These are phyloP conservation scores for Xerocomus alliaceus DNA, from an alignment of 1,284 basidiomycete genomes.

Conservation along the genomic window DNA sequence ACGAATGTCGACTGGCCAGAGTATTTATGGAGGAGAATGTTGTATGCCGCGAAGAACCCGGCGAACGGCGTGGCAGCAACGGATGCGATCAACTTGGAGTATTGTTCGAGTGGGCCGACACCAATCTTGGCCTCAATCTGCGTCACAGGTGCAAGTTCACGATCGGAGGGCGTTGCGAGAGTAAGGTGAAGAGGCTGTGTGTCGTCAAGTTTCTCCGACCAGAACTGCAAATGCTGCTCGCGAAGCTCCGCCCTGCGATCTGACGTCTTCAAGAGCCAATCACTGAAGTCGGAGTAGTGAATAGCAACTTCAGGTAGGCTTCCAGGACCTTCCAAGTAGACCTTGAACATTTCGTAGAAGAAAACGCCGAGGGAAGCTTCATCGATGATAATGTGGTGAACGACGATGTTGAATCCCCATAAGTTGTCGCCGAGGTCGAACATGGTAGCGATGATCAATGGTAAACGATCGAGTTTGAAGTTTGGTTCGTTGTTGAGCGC, in stretches of 20 bases:
- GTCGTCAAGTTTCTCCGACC: slow-evolving; percentile 28
- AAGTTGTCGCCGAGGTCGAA: slow-evolving; percentile 30
- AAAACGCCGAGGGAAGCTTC: slow-evolving; percentile 36
- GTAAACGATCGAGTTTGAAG: slow-evolving; percentile 32
- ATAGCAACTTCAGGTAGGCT: slow-evolving; percentile 31
- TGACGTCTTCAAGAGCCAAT: slow-evolving; percentile 36
- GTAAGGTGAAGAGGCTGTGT: slow-evolving; percentile 36
- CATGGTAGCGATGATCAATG: slow-evolving; percentile 29
- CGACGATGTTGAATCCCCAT: slow-evolving; percentile 35
- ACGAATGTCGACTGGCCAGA: slow-evolving; percentile 32
- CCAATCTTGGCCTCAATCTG: slow-evolving; percentile 35
- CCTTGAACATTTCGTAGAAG: slow-evolving; percentile 37
- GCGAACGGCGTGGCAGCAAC: slow-evolving; percentile 29
- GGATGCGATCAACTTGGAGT: slow-evolving; percentile 22
- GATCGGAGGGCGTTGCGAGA: slow-evolving; percentile 34
- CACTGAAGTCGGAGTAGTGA: slow-evolving; percentile 39
- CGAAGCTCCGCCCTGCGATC: slow-evolving; percentile 32
- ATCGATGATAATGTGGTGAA: slow-evolving; percentile 38
- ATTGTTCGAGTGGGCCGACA: slow-evolving; percentile 29
- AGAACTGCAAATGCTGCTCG: slow-evolving; percentile 34
- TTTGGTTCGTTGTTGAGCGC: slow-evolving; percentile 32
- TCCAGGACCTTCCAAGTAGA: slow-evolving; percentile 33
- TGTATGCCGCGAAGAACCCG: slow-evolving; percentile 39
- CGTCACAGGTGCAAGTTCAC: slow-evolving; percentile 32
- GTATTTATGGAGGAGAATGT: slow-evolving; percentile 38